Percentiles rank a stretch among this genome's conserved stretches.
Conservation (phyloP, 192 early-diverging fungal genomes). For the Gryganskiella cystojenkinii region DNA sequence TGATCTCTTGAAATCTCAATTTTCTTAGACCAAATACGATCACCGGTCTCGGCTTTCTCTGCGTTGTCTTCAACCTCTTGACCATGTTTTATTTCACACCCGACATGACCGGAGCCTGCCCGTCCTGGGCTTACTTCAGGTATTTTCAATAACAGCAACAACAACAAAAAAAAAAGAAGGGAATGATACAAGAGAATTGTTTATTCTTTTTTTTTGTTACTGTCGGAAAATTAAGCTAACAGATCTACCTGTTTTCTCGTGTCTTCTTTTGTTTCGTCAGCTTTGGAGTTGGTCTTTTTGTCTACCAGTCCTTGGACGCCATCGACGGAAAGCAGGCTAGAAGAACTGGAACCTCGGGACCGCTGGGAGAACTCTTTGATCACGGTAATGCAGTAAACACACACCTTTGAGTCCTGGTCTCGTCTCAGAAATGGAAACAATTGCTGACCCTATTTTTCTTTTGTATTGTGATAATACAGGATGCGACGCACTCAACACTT, state of each 20-base stretch:
- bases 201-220: slow-evolving; percentile 5
- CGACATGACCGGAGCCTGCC: slow-evolving; percentile 74
- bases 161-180: slow-evolving; percentile 5
- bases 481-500: slow-evolving; percentile 69
- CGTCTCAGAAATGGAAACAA: too few relatives aligned
- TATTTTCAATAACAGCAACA: slow-evolving; percentile 36
- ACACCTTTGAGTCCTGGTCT: background rate
- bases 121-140: slow-evolving; percentile 86
- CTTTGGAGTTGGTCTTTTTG: slow-evolving; percentile 82
- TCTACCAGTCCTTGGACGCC: slow-evolving; percentile 92
- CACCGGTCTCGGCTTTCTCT: slow-evolving; percentile 86
- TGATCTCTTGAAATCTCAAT: background rate
- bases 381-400: slow-evolving; percentile 77
- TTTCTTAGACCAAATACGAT: slow-evolving; percentile 85
- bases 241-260: background rate
- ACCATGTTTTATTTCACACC: slow-evolving; percentile 80
- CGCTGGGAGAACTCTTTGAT: slow-evolving; percentile 96
- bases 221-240: too few relatives aligned
- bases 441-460: background rate
- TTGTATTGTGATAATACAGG: slow-evolving; percentile 32
- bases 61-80: slow-evolving; percentile 78
- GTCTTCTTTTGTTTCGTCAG: slow-evolving; percentile 16
- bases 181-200: background rate
- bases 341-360: slow-evolving; percentile 85
- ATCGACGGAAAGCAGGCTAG: slow-evolving; percentile 98